Evolutionary conservation across 108 stramenopile species (phyloP), one percentile per base, ranked within the genome.

Genomic region (Conticribra guillardii): DNA sequence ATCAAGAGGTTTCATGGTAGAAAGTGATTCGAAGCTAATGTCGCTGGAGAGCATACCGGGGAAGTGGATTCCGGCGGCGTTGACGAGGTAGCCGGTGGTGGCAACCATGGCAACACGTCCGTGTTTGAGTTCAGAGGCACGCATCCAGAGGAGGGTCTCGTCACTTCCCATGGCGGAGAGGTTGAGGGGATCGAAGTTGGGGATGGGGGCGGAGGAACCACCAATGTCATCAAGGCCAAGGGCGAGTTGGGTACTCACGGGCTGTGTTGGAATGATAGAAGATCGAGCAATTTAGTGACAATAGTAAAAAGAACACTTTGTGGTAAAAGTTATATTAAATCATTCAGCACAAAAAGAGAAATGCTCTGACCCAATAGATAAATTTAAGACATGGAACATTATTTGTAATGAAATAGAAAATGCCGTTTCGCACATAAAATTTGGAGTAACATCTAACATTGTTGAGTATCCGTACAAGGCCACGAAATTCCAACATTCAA

Each of bases 41-140:
- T 87, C 89, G 31, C 64, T 54, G 48, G 74, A 79, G 60, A 94
- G 80, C 76, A 80, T 77, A 30, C 93, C 89, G 19, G 93, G 93
- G 86, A 94, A 94, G 69, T 89, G 89, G 59, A 82, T 69, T 63
- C 89, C 89, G 23, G 79, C 68, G 15, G 82, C 85, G 64, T 90
- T 85, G 54, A 91, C 86, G 22, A 94, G 59, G 82, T 88, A 91
- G 53, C 93, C 93, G 46, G 87, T 85, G 60, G 87, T 84, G 60
- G 93, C 92, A 70, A 93, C 71, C 92, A 93, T 93, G 67, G 92
- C 92, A 67, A 76, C 79, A 67, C 92, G 92, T 19, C 86, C 71
- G 85, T 94, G 86, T 83, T 91, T 90, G 57, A 94, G 82, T 76
- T 94, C 93, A 16, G 90, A 82, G 58, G 89, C 93, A 33, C 89